Evolutionary conservation across 1,284 basidiomycete species (phyloP).

Genomic region (Heterobasidion parviporum): DNA sequence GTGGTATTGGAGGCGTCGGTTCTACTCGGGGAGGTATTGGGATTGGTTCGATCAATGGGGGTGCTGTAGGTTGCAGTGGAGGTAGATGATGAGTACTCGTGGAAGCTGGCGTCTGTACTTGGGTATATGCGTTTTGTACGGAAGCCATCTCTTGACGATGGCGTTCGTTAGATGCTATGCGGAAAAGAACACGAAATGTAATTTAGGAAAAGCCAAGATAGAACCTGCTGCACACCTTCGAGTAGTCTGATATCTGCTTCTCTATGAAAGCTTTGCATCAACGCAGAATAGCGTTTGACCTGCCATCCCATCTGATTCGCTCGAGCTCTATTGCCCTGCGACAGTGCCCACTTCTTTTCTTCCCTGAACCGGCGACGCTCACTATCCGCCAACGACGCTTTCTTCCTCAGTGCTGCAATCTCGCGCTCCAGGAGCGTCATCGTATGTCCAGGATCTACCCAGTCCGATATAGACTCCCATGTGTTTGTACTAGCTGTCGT

Average conservation of each 20-base stretch:
- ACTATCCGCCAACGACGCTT: conserved; percentile 71
- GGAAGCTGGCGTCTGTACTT: conserved; percentile 6
- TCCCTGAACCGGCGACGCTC: conserved; percentile 75
- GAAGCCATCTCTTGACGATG: conserved; percentile 11
- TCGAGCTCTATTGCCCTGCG: conserved; percentile 63
- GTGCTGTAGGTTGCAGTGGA: conserved; percentile 1
- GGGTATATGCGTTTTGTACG: conserved; percentile 8
- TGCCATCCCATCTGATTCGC: conserved; percentile 75
- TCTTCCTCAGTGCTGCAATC: conserved; percentile 59
- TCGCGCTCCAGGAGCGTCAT: conserved; percentile 65
- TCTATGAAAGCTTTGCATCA: conserved; percentile 71
- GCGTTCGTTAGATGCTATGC: conserved; percentile 9
- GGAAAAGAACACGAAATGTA: background rate
- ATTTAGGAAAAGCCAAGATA: background rate
- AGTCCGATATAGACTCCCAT: conserved; percentile 42
- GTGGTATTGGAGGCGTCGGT: conserved; percentile 1
- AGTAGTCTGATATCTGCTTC: conserved; percentile 69
- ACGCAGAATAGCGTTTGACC: conserved; percentile 65
- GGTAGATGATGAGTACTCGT: background rate
- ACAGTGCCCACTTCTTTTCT: conserved; percentile 75
- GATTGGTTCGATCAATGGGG: background rate
- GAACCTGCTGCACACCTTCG: conserved; percentile 39
- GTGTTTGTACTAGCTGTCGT: conserved; percentile 13
- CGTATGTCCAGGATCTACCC: conserved; percentile 45
- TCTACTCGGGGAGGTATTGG: background rate